A percentile compares a stretch with the other conserved stretches of the same genome.
phyloP scores from a whole-genome alignment of 139 green algal species.

The Astrephomene gubernaculifera region DNA sequence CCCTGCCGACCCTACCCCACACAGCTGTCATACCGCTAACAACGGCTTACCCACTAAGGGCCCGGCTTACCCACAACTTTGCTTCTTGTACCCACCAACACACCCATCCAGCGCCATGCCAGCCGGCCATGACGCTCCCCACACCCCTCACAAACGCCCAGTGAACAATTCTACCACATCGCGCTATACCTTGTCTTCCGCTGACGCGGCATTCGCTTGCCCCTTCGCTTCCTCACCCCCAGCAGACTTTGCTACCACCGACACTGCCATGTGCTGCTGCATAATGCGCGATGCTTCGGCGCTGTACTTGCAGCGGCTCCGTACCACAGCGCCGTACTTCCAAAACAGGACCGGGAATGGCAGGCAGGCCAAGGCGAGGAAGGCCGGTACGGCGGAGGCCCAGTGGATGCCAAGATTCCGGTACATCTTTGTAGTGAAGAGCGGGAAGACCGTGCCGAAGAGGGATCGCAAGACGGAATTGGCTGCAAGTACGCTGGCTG shows the following conservation, averaged over 20 bases:
- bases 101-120: too few relatives aligned
- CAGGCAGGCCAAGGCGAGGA: conserved; percentile 27
- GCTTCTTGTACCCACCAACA: too few relatives aligned
- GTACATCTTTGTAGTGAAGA: conserved; percentile 32
- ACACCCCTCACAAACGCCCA: too few relatives aligned
- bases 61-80: too few relatives aligned
- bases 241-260: background rate
- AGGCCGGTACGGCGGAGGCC: conserved; percentile 27
- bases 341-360: conserved; percentile 35
- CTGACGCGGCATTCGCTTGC: too few relatives aligned
- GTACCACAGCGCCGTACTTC: conserved; percentile 8
- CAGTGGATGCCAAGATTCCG: conserved; percentile 21
- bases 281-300: background rate
- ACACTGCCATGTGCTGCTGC: background rate
- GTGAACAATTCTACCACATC: too few relatives aligned
- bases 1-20: too few relatives aligned
- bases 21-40: too few relatives aligned
- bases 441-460: conserved; percentile 30
- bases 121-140: too few relatives aligned
- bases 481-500: conserved; percentile 23
- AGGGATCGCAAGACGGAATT: conserved; percentile 26
- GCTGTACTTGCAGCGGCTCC: conserved; percentile 7
- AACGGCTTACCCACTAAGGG: too few relatives aligned
- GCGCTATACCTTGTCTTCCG: too few relatives aligned
- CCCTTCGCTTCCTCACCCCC: too few relatives aligned